phyloP scores from a whole-genome alignment of 768 basidiomycete genomes.

The Asterophora lycoperdoides region DNA sequence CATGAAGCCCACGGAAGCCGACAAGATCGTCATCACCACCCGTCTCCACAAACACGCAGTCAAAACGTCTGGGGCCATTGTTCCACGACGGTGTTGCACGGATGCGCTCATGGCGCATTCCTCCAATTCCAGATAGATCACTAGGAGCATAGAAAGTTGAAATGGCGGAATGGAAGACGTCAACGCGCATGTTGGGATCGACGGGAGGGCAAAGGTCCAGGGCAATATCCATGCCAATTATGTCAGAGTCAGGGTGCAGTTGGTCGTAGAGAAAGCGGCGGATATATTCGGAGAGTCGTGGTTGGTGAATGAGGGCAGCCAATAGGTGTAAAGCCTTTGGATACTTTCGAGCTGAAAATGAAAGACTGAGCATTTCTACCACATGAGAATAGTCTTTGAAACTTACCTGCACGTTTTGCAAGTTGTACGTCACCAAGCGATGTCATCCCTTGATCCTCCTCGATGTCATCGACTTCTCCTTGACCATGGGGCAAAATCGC shows the following conservation, averaged over 20 bases:
- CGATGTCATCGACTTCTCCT: not conserved
- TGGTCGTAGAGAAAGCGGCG: conserved; percentile 25
- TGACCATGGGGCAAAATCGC: too few species aligned
- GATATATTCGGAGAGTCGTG: conserved; percentile 18
- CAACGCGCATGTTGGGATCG: too few species aligned
- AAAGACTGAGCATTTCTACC: too few species aligned
- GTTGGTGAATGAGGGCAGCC: conserved; percentile 12
- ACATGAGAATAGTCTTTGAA: too few species aligned
- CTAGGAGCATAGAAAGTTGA: too few species aligned
- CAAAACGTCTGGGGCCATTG: conserved; percentile 2
- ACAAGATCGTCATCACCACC: not conserved
- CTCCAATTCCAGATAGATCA: too few species aligned
- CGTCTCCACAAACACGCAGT: conserved; percentile 12
- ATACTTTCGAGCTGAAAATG: too few species aligned
- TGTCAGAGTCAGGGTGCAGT: conserved; percentile 11
- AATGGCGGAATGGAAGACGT: too few species aligned
- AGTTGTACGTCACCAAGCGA: conserved; percentile 5
- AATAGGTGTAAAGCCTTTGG: not conserved
- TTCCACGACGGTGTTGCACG: not conserved
- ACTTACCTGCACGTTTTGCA: not conserved
- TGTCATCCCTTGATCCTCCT: conserved; percentile 2
- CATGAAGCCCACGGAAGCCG: conserved; percentile 15
- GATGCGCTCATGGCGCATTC: too few species aligned
- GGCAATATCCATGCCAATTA: conserved; percentile 6
- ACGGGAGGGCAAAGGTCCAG: conserved; percentile 15